phyloP scores from a whole-genome alignment of 1,284 basidiomycete species.

The Ceraceosorus guamensis region DNA sequence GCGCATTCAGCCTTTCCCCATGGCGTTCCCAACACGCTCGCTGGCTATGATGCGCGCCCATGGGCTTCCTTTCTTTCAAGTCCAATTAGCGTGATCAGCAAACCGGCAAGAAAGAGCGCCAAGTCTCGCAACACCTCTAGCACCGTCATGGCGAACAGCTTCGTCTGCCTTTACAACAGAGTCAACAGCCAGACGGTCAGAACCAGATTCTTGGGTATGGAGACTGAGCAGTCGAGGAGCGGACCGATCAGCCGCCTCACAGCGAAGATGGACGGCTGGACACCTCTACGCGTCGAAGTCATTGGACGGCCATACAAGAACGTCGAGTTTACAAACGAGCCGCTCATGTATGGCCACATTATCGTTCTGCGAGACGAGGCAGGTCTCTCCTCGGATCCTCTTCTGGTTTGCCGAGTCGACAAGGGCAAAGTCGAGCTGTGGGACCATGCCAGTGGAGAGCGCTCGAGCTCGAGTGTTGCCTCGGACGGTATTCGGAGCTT shows the following conservation, averaged over 20 bases:
- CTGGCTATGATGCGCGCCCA: conserved; percentile 1
- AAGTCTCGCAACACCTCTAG: conserved; percentile 88
- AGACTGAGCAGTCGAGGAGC: conserved; percentile 43
- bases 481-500: background rate
- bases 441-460: too few relatives aligned
- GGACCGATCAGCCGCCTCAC: conserved; percentile 60
- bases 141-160: conserved; percentile 77
- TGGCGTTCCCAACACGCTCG: background rate
- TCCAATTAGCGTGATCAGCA: conserved; percentile 88
- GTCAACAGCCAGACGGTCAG: conserved; percentile 94
- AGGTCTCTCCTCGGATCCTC: conserved; percentile 5
- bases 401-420: conserved; percentile 9
- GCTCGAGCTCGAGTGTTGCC: too few relatives aligned
- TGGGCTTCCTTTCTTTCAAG: conserved; percentile 89
- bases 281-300: conserved; percentile 77
- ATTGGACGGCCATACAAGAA: conserved; percentile 39
- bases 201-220: conserved; percentile 91
- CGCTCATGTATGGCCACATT: conserved; percentile 80
- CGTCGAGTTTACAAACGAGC: conserved; percentile 16
- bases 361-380: conserved; percentile 50
- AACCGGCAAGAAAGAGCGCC: conserved; percentile 92
- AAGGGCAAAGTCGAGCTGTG: conserved; percentile 8
- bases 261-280: conserved; percentile 80
- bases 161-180: conserved; percentile 90
- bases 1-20: conserved; percentile 5